phyloP scores from a whole-genome alignment of 1,139 yeast genomes.

The Kodamaea ohmeri region DNA sequence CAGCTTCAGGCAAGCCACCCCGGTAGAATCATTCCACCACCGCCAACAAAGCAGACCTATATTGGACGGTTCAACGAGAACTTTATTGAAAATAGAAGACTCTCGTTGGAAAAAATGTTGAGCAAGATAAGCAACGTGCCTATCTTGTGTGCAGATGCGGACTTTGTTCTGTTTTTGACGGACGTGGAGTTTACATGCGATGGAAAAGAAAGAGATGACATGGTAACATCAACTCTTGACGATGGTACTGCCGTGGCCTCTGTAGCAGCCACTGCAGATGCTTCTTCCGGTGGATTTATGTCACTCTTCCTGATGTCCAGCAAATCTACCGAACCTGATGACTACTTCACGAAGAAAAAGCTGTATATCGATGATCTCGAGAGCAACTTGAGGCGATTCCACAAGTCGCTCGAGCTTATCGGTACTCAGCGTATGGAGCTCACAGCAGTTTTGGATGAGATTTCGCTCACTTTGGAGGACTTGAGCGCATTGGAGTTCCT shows the following conservation, averaged over 20 bases:
- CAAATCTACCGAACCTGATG: slow-evolving; percentile 76
- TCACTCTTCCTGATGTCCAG: slow-evolving; percentile 56
- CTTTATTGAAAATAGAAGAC: slow-evolving; percentile 81
- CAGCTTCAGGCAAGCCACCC: slow-evolving; percentile 85
- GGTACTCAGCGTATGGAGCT: slow-evolving; percentile 76
- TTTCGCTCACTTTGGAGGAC: slow-evolving; percentile 62
- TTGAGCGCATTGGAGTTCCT: slow-evolving; percentile 77
- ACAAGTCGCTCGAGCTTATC: slow-evolving; percentile 71
- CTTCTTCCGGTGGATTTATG: slow-evolving; percentile 50
- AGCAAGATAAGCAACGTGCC: slow-evolving; percentile 59
- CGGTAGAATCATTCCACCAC: slow-evolving; percentile 91
- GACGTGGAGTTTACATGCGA: slow-evolving; percentile 68
- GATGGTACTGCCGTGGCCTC: slow-evolving; percentile 25
- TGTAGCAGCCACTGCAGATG: slow-evolving; percentile 17
- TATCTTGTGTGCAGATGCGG: slow-evolving; percentile 63
- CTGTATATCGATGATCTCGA: slow-evolving; percentile 72
- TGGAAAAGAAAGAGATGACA: slow-evolving; percentile 49
- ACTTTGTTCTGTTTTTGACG: slow-evolving; percentile 74
- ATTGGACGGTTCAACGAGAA: slow-evolving; percentile 86
- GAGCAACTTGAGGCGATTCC: slow-evolving; percentile 64
- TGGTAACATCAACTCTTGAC: slow-evolving; percentile 19
- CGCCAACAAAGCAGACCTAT: slow-evolving; percentile 88
- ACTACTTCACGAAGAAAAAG: slow-evolving; percentile 68
- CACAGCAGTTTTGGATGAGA: slow-evolving; percentile 42
- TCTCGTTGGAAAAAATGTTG: slow-evolving; percentile 88